Evolutionary conservation across 108 stramenopile species (phyloP).

Genomic region (Bacterosira constricta): DNA sequence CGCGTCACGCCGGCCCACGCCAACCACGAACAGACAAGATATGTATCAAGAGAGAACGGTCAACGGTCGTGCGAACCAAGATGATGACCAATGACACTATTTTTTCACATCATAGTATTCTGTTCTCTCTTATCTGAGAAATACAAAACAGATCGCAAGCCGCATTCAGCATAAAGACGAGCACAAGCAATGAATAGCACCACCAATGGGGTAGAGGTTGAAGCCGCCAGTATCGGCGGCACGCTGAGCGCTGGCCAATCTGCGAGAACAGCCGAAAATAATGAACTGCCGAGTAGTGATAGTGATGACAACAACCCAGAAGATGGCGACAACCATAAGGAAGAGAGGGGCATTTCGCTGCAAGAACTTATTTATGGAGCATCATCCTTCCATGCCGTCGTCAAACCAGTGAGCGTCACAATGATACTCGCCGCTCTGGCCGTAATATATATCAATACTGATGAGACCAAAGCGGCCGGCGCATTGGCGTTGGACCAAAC

Average conservation of each 20-base stretch:
- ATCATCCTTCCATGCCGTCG: constrained; percentile 72
- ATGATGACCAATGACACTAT: too few species aligned
- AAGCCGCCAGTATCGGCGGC: background rate
- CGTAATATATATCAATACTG: constrained; percentile 68
- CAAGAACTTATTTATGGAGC: constrained; percentile 78
- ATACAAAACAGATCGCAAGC: too few species aligned
- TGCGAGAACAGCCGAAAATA: too few species aligned
- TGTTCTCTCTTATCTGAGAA: too few species aligned
- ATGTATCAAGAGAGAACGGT: too few species aligned
- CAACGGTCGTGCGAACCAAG: too few species aligned
- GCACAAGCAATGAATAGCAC: background rate
- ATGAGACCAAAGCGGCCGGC: constrained; percentile 58
- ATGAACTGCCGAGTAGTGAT: too few species aligned
- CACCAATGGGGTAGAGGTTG: background rate
- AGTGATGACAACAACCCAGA: background rate
- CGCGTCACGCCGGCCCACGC: too few species aligned
- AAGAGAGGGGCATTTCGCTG: constrained; percentile 42
- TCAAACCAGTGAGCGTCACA: constrained; percentile 71
- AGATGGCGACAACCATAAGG: background rate
- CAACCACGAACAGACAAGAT: too few species aligned
- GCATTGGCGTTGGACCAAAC: constrained; percentile 55
- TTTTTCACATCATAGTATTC: too few species aligned
- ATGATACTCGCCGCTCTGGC: constrained; percentile 79
- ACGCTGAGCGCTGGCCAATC: background rate
- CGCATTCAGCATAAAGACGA: too few species aligned